phyloP scores from a whole-genome alignment of 129 eudicot genomes.

The Sambucus nigra region DNA sequence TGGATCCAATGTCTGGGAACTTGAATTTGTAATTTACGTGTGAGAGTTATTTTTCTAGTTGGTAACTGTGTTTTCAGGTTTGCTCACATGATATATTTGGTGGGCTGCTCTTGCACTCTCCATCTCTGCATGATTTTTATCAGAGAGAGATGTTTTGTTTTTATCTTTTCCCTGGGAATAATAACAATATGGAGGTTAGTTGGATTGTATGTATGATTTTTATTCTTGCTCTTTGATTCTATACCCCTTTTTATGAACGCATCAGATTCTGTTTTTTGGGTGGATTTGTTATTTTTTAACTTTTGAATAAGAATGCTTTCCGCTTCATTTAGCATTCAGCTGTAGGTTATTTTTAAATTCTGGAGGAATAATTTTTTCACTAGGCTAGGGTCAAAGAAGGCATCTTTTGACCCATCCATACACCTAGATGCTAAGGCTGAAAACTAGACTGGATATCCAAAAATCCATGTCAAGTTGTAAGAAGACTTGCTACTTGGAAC shows the following conservation, averaged over 20 bases:
- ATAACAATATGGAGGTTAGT: slow-evolving; percentile 39
- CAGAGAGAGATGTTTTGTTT: slow-evolving; percentile 76
- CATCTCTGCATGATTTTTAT: slow-evolving; percentile 57
- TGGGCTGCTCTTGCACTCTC: slow-evolving; percentile 48
- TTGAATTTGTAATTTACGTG: neutral
- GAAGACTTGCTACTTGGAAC: too few species aligned
- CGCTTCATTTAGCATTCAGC: neutral
- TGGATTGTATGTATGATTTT: neutral
- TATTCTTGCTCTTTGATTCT: neutral
- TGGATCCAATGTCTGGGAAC: neutral
- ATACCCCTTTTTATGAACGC: neutral
- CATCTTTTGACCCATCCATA: neutral
- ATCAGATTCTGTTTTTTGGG: neutral
- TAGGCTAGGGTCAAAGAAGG: neutral
- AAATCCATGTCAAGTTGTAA: too few species aligned
- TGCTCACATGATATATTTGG: slow-evolving; percentile 53
- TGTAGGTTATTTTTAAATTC: neutral
- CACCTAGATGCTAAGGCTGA: neutral
- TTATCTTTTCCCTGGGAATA: slow-evolving; percentile 55
- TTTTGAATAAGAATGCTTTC: neutral
- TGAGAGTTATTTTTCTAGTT: slow-evolving; percentile 8
- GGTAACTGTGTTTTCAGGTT: slow-evolving; percentile 31
- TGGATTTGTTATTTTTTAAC: neutral
- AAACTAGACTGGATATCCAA: slow-evolving; percentile 2
- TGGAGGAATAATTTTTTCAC: neutral